Conservation (phyloP, 768 basidiomycete species). For the Sistotremastrum niveocremeum region DNA sequence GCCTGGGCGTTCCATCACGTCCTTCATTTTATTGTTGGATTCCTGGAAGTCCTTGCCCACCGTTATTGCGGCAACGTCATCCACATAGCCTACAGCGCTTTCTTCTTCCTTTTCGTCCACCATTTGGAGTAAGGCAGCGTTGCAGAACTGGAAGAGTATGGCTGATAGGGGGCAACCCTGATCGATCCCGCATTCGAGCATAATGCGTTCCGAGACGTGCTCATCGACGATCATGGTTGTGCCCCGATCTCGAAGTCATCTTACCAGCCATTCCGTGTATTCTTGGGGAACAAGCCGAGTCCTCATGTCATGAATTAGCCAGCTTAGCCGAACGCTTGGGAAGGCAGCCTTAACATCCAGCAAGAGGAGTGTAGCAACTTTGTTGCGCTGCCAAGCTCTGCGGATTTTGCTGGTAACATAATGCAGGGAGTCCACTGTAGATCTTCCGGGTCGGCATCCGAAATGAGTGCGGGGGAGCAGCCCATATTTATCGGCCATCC, state of each 20-base stretch:
- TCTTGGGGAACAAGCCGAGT: conserved; percentile 3
- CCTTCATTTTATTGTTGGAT: conserved; percentile 6
- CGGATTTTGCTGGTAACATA: no score
- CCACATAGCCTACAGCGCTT: conserved; percentile 4
- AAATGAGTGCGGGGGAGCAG: conserved; percentile 25
- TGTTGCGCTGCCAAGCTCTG: no score
- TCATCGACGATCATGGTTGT: no score
- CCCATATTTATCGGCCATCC: conserved; percentile 15
- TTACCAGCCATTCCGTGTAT: conserved; percentile 7
- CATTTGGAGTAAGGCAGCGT: conserved; percentile 11
- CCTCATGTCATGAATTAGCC: conserved; percentile 7
- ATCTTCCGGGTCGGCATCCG: conserved; percentile 24
- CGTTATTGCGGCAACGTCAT: conserved; percentile 4
- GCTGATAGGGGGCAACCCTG: conserved; percentile 22
- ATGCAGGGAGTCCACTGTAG: conserved; percentile 23
- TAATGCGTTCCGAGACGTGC: conserved; percentile 8
- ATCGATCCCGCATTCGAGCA: conserved; percentile 15
- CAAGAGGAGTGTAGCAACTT: background rate
- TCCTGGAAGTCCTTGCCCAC: conserved; percentile 6
- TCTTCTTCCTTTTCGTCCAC: conserved; percentile 1
- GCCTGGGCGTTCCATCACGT: conserved; percentile 7
- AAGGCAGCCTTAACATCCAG: conserved; percentile 4
- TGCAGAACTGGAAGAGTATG: conserved; percentile 20
- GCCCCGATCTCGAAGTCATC: no score
- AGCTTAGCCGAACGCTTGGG: background rate